Percentiles rank a stretch among this genome's conserved stretches.
These are phyloP conservation scores for Boechera stricta DNA, from an alignment of 345 rosid species.

Conservation along the genomic window DNA sequence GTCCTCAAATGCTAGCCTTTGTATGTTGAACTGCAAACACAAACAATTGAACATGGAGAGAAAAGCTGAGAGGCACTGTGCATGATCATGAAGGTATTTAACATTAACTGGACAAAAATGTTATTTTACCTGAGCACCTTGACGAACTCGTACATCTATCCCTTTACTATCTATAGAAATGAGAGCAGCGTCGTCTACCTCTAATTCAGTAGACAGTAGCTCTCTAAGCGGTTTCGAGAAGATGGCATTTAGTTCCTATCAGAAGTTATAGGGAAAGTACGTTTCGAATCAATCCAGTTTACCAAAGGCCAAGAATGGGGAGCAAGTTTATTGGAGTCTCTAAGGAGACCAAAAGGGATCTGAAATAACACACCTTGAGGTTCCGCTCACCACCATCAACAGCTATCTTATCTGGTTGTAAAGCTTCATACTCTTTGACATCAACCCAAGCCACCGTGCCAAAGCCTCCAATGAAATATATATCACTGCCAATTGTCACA, in stretches of 20 bases:
- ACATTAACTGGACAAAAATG: constrained; percentile 4
- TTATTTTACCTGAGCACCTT: constrained; percentile 86
- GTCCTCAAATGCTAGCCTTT: constrained; percentile 86
- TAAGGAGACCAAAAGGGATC: neutral
- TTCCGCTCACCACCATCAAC: constrained; percentile 93
- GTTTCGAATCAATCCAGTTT: neutral
- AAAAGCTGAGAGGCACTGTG: constrained; percentile 11
- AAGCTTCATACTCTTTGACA: constrained; percentile 80
- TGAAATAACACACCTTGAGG: constrained; percentile 65
- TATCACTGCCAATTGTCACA: constrained; percentile 62
- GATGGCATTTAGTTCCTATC: constrained; percentile 78
- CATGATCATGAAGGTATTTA: neutral
- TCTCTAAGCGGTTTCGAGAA: constrained; percentile 86
- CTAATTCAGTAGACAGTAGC: constrained; percentile 63
- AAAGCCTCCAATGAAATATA: constrained; percentile 98
- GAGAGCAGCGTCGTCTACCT: constrained; percentile 92
- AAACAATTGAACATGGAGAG: constrained; percentile 6
- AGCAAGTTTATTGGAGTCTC: constrained; percentile 1
- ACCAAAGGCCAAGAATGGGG: neutral
- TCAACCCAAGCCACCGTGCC: constrained; percentile 99
- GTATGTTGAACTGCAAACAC: constrained; percentile 71
- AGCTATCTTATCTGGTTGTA: constrained; percentile 93
- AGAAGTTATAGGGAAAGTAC: constrained; percentile 6
- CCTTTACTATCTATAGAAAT: constrained; percentile 99
- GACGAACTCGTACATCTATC: constrained; percentile 84